Percentiles rank a stretch among this genome's conserved stretches.
These are phyloP conservation scores for Rutstroemia sp. DNA, from an alignment of 2,329 filamentous ascomycete species.

Conservation along the genomic window DNA sequence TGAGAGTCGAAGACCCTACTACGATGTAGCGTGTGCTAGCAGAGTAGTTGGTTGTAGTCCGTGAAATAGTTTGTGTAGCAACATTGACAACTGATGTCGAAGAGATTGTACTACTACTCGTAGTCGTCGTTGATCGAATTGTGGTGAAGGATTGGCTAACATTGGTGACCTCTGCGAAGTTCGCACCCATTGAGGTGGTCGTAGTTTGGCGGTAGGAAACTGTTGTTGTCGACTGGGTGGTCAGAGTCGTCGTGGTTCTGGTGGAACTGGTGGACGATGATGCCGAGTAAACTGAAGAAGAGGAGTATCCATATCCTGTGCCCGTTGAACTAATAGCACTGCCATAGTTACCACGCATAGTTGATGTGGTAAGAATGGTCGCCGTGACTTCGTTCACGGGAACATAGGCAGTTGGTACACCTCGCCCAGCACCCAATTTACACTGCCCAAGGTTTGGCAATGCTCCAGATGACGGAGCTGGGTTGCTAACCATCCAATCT, in stretches of 20 bases:
- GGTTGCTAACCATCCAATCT: constrained; percentile 10
- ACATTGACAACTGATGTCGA: not conserved
- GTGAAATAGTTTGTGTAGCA: not conserved
- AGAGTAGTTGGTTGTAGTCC: not conserved
- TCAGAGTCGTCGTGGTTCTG: not conserved
- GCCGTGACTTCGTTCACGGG: constrained; percentile 10
- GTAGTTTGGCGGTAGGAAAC: not conserved
- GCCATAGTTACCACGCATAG: constrained; percentile 7
- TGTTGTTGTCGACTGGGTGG: not conserved
- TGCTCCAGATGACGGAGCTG: not conserved
- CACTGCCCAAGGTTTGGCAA: constrained; percentile 8
- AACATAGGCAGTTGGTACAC: constrained; percentile 14
- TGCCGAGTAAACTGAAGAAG: not conserved
- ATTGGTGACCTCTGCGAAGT: too few relatives aligned
- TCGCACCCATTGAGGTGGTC: not conserved
- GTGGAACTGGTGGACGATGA: not conserved
- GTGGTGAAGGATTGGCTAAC: too few relatives aligned
- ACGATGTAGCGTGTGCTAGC: not conserved
- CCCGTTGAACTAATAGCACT: not conserved
- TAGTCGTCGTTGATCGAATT: constrained; percentile 4
- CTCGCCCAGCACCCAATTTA: constrained; percentile 7
- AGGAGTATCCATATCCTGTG: not conserved
- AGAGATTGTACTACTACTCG: not conserved
- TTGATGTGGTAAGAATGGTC: constrained; percentile 1
- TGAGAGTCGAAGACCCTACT: not conserved